phyloP scores from a whole-genome alignment of 495 filamentous ascomycete species.

The Penicillium herquei region DNA sequence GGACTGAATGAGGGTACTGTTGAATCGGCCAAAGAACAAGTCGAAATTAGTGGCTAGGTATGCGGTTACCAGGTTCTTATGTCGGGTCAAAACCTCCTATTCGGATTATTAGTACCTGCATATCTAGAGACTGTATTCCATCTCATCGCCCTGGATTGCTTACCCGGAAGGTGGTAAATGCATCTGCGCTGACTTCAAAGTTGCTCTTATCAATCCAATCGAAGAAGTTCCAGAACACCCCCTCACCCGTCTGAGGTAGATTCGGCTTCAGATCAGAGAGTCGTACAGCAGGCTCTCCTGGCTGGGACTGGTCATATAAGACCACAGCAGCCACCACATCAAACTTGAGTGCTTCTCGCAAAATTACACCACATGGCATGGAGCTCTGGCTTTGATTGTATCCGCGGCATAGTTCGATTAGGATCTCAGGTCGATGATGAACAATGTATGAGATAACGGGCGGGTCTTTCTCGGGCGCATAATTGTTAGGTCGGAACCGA shows the following conservation, averaged over 20 bases:
- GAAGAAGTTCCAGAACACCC: slow-evolving; percentile 98
- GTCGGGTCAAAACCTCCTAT: slow-evolving; percentile 89
- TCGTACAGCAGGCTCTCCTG: slow-evolving; percentile 51
- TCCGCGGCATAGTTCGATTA: slow-evolving; percentile 83
- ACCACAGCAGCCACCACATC: slow-evolving; percentile 86
- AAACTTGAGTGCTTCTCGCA: slow-evolving; percentile 89
- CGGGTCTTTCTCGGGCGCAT: slow-evolving; percentile 59
- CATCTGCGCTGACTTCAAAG: slow-evolving; percentile 96
- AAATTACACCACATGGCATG: slow-evolving; percentile 84
- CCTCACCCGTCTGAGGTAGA: slow-evolving; percentile 65
- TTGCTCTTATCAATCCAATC: slow-evolving; percentile 92
- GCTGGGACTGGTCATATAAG: slow-evolving; percentile 81
- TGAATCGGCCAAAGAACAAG: slow-evolving; percentile 88
- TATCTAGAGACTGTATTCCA: background rate
- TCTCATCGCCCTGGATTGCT: slow-evolving; percentile 13
- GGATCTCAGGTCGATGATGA: slow-evolving; percentile 77
- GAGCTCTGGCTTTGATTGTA: slow-evolving; percentile 90
- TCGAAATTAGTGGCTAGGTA: slow-evolving; percentile 88
- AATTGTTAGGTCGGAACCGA: slow-evolving; percentile 64
- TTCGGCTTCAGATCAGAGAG: slow-evolving; percentile 67
- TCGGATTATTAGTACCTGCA: background rate
- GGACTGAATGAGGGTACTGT: slow-evolving; percentile 81
- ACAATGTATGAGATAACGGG: slow-evolving; percentile 83
- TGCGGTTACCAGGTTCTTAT: slow-evolving; percentile 82
- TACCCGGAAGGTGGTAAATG: slow-evolving; percentile 95